A percentile compares a stretch with the other conserved stretches of the same genome.
phyloP scores from a whole-genome alignment of 2,329 filamentous ascomycete species.

The Fusarium pseudograminearum region DNA sequence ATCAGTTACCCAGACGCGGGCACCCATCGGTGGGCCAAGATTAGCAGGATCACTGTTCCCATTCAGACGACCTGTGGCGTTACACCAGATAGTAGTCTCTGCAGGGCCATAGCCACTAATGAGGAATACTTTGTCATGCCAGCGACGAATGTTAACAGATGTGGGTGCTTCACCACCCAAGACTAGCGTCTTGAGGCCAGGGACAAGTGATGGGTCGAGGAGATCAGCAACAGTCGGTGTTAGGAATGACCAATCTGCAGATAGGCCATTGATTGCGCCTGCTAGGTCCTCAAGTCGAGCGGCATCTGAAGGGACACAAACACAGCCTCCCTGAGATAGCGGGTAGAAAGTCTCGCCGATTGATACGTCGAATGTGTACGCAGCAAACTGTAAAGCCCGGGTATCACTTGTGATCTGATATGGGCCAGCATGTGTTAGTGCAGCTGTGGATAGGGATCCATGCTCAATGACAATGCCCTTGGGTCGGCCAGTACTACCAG shows the following conservation, averaged over 20 bases:
- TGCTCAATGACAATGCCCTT: conserved; percentile 7
- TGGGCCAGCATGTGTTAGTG: not conserved
- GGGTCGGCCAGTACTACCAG: not conserved
- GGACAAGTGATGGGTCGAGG: not conserved
- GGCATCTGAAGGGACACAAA: not conserved
- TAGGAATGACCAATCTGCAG: not conserved
- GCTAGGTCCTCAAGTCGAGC: conserved; percentile 2
- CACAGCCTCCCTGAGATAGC: not conserved
- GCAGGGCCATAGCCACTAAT: not conserved
- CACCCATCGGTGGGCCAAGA: not conserved
- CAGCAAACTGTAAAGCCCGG: not conserved
- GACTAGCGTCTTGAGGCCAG: not conserved
- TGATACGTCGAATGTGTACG: conserved; percentile 2
- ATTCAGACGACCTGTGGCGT: not conserved
- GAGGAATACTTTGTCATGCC: not conserved
- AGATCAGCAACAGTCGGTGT: conserved; percentile 3
- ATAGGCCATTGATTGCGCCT: not conserved
- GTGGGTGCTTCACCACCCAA: not conserved
- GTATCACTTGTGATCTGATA: not conserved
- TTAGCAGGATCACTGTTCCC: not conserved
- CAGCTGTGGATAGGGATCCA: not conserved
- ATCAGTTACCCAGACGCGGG: not conserved
- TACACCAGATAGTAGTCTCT: conserved; percentile 1
- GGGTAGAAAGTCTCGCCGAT: not conserved
- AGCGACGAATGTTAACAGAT: not conserved